These are phyloP conservation scores for Metschnikowia henanensis DNA, from an alignment of 805 yeast genomes.

Conservation along the genomic window DNA sequence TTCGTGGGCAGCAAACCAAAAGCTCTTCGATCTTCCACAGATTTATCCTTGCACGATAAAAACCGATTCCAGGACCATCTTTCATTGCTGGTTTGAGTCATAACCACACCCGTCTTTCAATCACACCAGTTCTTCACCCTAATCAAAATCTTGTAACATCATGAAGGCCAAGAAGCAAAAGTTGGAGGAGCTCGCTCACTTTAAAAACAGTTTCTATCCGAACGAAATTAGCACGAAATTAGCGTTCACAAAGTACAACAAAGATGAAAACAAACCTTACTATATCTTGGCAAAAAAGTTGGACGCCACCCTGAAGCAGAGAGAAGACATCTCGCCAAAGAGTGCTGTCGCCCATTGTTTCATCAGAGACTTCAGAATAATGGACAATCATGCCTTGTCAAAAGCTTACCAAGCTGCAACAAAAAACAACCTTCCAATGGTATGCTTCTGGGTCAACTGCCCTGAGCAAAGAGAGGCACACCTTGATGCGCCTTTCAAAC, in stretches of 20 bases:
- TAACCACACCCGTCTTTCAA: no score
- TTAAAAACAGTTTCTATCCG: conserved; percentile 15
- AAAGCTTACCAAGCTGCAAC: conserved; percentile 34
- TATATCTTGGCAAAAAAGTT: conserved; percentile 18
- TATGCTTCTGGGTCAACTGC: conserved; percentile 43
- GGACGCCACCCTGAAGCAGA: conserved; percentile 12
- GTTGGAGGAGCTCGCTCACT: conserved; percentile 16
- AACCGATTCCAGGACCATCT: conserved; percentile 2
- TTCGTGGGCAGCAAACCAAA: conserved; percentile 3
- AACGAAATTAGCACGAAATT: conserved; percentile 14
- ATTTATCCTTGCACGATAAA: neutral
- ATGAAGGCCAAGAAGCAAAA: conserved; percentile 18
- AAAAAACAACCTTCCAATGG: conserved; percentile 30
- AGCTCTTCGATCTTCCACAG: neutral
- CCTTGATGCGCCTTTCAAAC: conserved; percentile 42
- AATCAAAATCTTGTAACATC: neutral
- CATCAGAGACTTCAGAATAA: conserved; percentile 44
- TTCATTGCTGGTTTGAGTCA: no score
- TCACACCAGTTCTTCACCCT: neutral
- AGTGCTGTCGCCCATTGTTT: conserved; percentile 47
- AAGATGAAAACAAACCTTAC: conserved; percentile 33
- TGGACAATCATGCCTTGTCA: conserved; percentile 44
- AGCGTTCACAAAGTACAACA: conserved; percentile 24
- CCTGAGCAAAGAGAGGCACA: conserved; percentile 44
- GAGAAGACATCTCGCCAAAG: conserved; percentile 12